Conservation (phyloP, 2,329 filamentous ascomycete species). For the Aquanectria penicillioides region DNA sequence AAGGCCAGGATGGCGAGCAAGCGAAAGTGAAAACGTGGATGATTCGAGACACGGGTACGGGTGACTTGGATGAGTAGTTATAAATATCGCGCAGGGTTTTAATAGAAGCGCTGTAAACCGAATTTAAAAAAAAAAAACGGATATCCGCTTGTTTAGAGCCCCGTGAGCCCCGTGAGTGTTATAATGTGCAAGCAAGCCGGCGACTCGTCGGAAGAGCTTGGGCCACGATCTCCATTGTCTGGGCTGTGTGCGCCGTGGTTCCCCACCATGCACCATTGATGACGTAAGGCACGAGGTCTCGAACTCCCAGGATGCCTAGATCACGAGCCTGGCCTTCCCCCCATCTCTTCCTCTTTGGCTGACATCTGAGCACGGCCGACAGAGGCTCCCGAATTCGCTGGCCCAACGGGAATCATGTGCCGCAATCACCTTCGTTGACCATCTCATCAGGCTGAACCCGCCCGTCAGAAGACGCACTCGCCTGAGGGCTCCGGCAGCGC, state of each 20-base stretch:
- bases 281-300: constrained; percentile 39
- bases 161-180: constrained; percentile 3
- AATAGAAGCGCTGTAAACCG: constrained; percentile 15
- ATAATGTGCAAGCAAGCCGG: background rate
- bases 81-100: constrained; percentile 22
- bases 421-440: constrained; percentile 31
- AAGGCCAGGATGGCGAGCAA: constrained; percentile 37
- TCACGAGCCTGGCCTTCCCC: constrained; percentile 33
- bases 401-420: constrained; percentile 37
- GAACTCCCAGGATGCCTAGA: constrained; percentile 16
- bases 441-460: constrained; percentile 29
- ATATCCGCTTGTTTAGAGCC: background rate
- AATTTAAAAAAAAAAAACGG: too few species aligned
- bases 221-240: constrained; percentile 10
- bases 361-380: constrained; percentile 4
- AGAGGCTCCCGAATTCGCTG: constrained; percentile 7
- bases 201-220: constrained; percentile 2
- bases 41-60: constrained; percentile 1
- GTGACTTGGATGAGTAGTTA: constrained; percentile 34
- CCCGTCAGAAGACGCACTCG: constrained; percentile 46
- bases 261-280: constrained; percentile 28
- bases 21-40: constrained; percentile 27
- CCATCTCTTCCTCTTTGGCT: constrained; percentile 5
- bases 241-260: constrained; percentile 3
- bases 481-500: constrained; percentile 31